phyloP scores from a whole-genome alignment of 768 basidiomycete genomes.

The Tylopilus vinaceipallidus region DNA sequence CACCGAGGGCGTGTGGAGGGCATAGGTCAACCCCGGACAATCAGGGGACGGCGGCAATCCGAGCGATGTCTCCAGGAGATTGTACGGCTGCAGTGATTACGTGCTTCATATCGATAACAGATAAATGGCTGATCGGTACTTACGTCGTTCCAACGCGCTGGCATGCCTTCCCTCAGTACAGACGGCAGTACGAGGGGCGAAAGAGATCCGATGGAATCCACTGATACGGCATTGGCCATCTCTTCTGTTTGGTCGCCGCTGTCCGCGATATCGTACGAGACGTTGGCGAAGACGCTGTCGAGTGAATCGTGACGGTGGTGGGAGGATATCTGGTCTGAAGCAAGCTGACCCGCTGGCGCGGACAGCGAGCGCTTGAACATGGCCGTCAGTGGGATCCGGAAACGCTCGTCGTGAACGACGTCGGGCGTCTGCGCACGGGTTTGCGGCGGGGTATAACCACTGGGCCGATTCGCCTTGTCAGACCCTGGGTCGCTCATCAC shows the following conservation, averaged over 20 bases:
- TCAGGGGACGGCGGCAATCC: slow-evolving; percentile 26
- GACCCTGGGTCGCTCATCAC: neutral
- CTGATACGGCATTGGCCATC: slow-evolving; percentile 16
- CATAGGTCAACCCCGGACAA: slow-evolving; percentile 23
- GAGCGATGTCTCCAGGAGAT: slow-evolving; percentile 34
- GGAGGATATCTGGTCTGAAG: slow-evolving; percentile 9
- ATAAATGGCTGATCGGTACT: slow-evolving; percentile 17
- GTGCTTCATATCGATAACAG: slow-evolving; percentile 16
- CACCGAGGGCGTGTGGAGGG: slow-evolving; percentile 23
- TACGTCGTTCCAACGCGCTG: slow-evolving; percentile 36
- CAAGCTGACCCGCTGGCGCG: slow-evolving; percentile 40
- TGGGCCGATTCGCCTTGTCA: slow-evolving; percentile 1
- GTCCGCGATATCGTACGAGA: slow-evolving; percentile 31
- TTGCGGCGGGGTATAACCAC: slow-evolving; percentile 7
- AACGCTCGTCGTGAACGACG: slow-evolving; percentile 27
- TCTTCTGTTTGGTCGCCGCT: slow-evolving; percentile 25
- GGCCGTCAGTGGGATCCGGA: slow-evolving; percentile 53
- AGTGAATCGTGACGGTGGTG: slow-evolving; percentile 24
- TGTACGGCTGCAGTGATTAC: slow-evolving; percentile 31
- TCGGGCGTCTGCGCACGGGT: slow-evolving; percentile 31
- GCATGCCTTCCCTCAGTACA: slow-evolving; percentile 26
- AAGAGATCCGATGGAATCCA: slow-evolving; percentile 26
- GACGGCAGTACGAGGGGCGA: slow-evolving; percentile 33
- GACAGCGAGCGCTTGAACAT: slow-evolving; percentile 68
- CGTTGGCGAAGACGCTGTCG: slow-evolving; percentile 31